Conservation (phyloP, 2,329 filamentous ascomycete genomes). For the Fusarium duplospermum region DNA sequence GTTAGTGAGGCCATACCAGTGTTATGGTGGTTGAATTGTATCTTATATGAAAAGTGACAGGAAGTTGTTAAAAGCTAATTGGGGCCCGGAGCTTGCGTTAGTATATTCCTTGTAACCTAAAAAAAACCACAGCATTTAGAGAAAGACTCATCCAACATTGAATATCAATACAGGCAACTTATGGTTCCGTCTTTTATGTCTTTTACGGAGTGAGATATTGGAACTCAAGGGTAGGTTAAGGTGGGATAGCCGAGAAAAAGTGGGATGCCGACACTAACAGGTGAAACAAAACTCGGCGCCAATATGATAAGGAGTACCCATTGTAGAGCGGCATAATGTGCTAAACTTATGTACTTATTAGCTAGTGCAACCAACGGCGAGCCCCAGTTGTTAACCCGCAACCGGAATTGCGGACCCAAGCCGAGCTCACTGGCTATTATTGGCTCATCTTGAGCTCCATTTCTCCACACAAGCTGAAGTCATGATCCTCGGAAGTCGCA, state of each 20-base stretch:
- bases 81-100: fast-evolving
- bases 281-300: too few relatives aligned
- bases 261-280: neutral
- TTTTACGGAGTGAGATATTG: neutral
- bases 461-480: constrained; percentile 10
- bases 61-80: neutral
- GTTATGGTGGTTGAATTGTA: too few relatives aligned
- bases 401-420: neutral
- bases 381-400: neutral
- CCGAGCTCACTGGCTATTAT: neutral
- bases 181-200: neutral
- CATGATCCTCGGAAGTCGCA: constrained; percentile 9
- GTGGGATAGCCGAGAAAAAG: neutral
- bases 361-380: fast-evolving
- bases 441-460: neutral
- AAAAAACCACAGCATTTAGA: neutral
- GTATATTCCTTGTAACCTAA: neutral
- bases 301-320: neutral
- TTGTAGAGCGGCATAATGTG: neutral
- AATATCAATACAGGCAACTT: neutral
- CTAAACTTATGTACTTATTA: neutral
- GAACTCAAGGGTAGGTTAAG: neutral
- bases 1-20: too few relatives aligned
- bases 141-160: neutral
- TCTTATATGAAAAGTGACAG: too few relatives aligned